Evolutionary conservation across 73 alveolate species (phyloP), one percentile per base, ranked within the genome.

Genomic region (Paramecium tetraurelia): DNA sequence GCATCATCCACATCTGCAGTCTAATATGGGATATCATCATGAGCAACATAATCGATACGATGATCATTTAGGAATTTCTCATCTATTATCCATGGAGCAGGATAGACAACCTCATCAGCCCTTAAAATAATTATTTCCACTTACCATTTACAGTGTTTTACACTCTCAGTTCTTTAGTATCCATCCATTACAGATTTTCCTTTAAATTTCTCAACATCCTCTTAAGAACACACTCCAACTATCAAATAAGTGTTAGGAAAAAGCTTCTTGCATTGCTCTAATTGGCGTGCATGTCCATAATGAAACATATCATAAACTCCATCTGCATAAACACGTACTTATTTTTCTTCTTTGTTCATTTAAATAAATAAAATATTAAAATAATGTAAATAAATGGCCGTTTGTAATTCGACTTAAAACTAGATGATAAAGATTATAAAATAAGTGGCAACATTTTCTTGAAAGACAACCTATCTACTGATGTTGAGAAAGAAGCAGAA

Each of bases 71-170:
- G 86, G 90, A 97, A 96, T 63, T 97, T 96, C 92, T 96, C 92
- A 85, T 97, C 94, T 41, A 96, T 58, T 59, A 96, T 93, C 99
- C 99, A 98, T 63, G 99, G 99, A 94, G 99, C 96, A 35, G 99
- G 99, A 86, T 97, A 95, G 86, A 98, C 93, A 69, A 98, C 99
- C 86, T 98, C 99, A 93, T 98, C 99, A 57, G 95, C 99, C 99
- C 84, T 63, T 7, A 6, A 31, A 48, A 2, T 14, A 22, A 27
- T 9, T 2, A 27, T 7, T 7, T 29, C 1, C 12, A 0, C 27
- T 11, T 63, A 63, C 84, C 99, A 98, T 92, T 96, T 97, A 96
- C 99, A 98, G 92, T 97, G 99, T 85, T 85, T 89, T 12, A 98
- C 98, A 85, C 98, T 96, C 59, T 97, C 99, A 43, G 97, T 87